Percentiles rank a stretch among this genome's conserved stretches.
These are phyloP conservation scores for Cyphellophora europaea DNA, from an alignment of 2,329 filamentous ascomycete genomes.

Conservation along the genomic window DNA sequence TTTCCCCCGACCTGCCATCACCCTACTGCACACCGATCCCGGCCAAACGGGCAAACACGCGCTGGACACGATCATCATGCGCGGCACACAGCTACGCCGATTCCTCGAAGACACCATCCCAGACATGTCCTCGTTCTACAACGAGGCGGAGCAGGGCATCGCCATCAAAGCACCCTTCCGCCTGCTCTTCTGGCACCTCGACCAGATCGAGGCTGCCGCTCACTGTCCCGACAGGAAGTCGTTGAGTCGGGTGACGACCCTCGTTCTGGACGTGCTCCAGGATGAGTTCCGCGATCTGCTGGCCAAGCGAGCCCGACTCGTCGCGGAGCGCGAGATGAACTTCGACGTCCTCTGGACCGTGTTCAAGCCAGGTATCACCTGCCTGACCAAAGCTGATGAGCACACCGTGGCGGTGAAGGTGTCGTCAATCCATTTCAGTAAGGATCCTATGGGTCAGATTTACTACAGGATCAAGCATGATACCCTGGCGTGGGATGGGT, in stretches of 20 bases:
- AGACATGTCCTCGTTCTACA: not conserved
- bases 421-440: not conserved
- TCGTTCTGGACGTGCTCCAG: not conserved
- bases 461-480: not conserved
- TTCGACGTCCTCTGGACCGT: constrained; percentile 36
- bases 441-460: not conserved
- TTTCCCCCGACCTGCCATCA: not conserved
- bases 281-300: not conserved
- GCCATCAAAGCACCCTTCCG: not conserved
- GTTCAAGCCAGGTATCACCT: constrained; percentile 21
- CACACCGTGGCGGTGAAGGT: not conserved
- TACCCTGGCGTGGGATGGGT: constrained; percentile 23
- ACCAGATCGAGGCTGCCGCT: not conserved
- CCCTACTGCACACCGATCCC: not conserved
- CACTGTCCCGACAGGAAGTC: not conserved
- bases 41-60: not conserved
- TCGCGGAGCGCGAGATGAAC: constrained; percentile 44
- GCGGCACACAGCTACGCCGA: not conserved
- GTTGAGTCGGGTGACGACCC: not conserved
- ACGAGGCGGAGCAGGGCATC: not conserved
- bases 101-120: not conserved
- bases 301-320: constrained; percentile 22
- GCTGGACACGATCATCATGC: not conserved
- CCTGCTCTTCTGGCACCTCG: not conserved
- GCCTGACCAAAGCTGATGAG: not conserved